Evolutionary conservation across 1,139 yeast genomes (phyloP), one percentile per base, ranked within the genome.

Genomic region (Sugiyamaella japonica): DNA sequence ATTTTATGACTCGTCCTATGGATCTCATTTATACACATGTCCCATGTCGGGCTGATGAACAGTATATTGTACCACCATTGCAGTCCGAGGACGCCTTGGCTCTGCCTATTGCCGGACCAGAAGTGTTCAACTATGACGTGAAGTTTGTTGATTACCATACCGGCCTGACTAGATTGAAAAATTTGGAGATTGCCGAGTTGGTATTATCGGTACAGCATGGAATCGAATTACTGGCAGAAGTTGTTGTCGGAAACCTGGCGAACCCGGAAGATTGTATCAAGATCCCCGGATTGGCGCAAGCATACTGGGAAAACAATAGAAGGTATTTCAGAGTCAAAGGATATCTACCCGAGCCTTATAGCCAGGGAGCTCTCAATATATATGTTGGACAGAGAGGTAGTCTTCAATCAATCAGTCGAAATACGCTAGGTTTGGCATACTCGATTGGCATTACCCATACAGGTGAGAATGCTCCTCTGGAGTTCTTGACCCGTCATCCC

Each of bases 31-130:
- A 86, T 57, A 87, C 97, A 0, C 99, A 93, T 70, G 83, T 89
- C 42, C 98, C 99, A 8, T 78, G 84, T 16, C 82, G 83, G 54
- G 82, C 82, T 50, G 85, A 82, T 56, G 85, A 88, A 59, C 98
- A 93, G 69, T 96, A 88, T 71, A 82, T 91, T 13, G 79, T 82
- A 32, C 97, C 97, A 8, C 89, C 95, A 3, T 73, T 93, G 57
- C 90, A 88, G 59, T 86, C 88, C 47, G 79, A 82, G 59, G 83
- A 86, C 40, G 93, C 95, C 15, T 78, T 89, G 59, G 82, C 90
- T 49, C 74, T 91, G 51, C 99, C 98, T 0, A 78, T 95, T 45
- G 83, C 87, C 13, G 89, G 89, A 65, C 93, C 96, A 1, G 87
- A 91, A 0, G 89, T 86, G 61, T 82, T 86, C 70, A 76, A 74